Evolutionary conservation across 2,329 filamentous ascomycete species (phyloP), one percentile per base, ranked within the genome.

Genomic region (Aspergillus sp.): DNA sequence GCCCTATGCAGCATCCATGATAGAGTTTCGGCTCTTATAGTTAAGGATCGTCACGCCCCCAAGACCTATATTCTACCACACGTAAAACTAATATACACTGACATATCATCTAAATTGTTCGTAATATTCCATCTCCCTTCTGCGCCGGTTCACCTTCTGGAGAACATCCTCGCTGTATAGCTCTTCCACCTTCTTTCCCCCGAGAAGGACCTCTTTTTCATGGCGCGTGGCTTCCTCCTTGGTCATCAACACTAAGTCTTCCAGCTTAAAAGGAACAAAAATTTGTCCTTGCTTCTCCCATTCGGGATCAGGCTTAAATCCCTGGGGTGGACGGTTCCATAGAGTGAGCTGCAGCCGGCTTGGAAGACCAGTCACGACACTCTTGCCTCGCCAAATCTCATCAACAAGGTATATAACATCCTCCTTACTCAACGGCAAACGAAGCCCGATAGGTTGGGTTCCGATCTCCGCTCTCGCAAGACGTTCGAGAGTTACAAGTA

Each of bases 381-480:
- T 98, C 56, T 89, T 87, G 3, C 91, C 92, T 44, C 85, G 84
- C 74, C 88, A 99, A 2, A 97, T 85, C 68, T 99, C 95, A 67
- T 99, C 95, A 0, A 93, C 82, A 2, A 98, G 74, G 73, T 96
- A 98, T 2, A 90, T 89, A 13, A 96, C 85, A 71, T 99, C 95
- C 32, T 88, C 87, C 36, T 85, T 81, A 0, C 85, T 93, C 58
- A 98, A 73, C 0, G 92, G 90, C 1, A 95, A 80, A 62, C 91
- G 91, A 48, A 99, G 77, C 0, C 95, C 93, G 11, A 89, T 76
- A 0, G 83, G 78, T 55, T 87, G 75, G 54, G 80, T 75, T 2
- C 72, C 71, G 2, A 79, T 80, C 17, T 80, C 76, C 32, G 78
- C 69, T 55, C 84, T 82, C 0, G 88, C 86, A 2, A 95, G 72